Conservation (phyloP, 2,329 filamentous ascomycete genomes). For the Arthroderma sp. region DNA sequence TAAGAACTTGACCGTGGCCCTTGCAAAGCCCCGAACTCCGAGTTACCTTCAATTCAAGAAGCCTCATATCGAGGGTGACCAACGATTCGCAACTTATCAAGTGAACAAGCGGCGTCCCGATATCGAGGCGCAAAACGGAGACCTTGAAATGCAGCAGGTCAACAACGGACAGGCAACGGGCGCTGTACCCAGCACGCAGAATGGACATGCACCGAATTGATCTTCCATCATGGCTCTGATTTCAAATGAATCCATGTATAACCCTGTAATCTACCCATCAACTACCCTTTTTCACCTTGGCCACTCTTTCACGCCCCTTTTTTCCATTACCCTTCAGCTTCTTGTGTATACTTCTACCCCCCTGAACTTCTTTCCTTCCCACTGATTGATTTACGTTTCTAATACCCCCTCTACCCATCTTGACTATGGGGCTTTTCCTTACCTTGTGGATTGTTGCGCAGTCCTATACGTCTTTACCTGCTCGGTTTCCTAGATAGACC, state of each 20-base stretch:
- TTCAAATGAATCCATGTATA: not conserved
- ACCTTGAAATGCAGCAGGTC: conserved; percentile 63
- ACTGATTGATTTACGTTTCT: conserved; percentile 1
- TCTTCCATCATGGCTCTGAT: not conserved
- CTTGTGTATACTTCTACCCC: not conserved
- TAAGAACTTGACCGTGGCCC: conserved; percentile 69
- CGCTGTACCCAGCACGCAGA: conserved; percentile 4
- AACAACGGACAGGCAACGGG: conserved; percentile 5
- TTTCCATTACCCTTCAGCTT: not conserved
- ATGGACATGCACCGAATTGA: not conserved
- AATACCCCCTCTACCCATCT: not conserved
- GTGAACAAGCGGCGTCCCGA: conserved; percentile 40
- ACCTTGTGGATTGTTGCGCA: not conserved
- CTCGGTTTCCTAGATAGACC: not conserved
- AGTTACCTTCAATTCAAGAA: conserved; percentile 83
- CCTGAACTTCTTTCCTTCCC: not conserved
- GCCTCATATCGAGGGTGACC: conserved; percentile 65
- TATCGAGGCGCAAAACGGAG: conserved; percentile 42
- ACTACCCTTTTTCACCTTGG: not conserved
- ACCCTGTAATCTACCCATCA: not conserved
- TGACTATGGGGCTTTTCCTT: not conserved
- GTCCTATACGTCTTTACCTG: not conserved
- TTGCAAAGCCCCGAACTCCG: conserved; percentile 71
- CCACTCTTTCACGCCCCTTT: not conserved
- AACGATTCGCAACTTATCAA: conserved; percentile 58